Percentiles rank a stretch among this genome's conserved stretches.
These are phyloP conservation scores for Nicotiana benthamiana DNA, from an alignment of 257 asterid species.

Conservation along the genomic window DNA sequence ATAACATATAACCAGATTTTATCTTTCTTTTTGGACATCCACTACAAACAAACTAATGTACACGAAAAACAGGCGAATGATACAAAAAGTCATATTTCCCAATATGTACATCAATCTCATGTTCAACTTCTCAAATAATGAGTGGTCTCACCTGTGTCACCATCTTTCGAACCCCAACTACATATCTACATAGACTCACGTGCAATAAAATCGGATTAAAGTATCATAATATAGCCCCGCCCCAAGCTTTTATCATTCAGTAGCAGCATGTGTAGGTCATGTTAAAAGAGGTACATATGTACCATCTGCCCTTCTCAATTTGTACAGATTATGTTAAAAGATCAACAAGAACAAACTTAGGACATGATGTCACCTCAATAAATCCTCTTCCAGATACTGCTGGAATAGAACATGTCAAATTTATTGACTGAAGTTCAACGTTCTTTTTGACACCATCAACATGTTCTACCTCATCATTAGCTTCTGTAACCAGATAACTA, in stretches of 20 bases:
- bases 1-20: background rate
- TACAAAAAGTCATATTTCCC: background rate
- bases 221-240: background rate
- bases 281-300: background rate
- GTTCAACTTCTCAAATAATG: background rate
- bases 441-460: constrained; percentile 15
- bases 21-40: background rate
- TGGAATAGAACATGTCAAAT: constrained; percentile 43
- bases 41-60: background rate
- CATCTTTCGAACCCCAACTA: background rate
- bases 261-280: background rate
- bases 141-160: background rate
- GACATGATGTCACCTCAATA: constrained; percentile 42
- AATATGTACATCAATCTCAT: background rate
- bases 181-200: background rate
- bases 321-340: background rate
- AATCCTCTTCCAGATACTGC: constrained; percentile 66
- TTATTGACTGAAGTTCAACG: constrained; percentile 27
- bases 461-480: constrained; percentile 14
- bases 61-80: background rate
- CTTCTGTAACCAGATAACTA: constrained; percentile 24
- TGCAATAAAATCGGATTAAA: background rate
- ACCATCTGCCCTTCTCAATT: background rate
- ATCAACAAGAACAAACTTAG: background rate
- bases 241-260: background rate